Conservation (phyloP, 805 yeast genomes). For the Kluyveromyces nonfermentans region DNA sequence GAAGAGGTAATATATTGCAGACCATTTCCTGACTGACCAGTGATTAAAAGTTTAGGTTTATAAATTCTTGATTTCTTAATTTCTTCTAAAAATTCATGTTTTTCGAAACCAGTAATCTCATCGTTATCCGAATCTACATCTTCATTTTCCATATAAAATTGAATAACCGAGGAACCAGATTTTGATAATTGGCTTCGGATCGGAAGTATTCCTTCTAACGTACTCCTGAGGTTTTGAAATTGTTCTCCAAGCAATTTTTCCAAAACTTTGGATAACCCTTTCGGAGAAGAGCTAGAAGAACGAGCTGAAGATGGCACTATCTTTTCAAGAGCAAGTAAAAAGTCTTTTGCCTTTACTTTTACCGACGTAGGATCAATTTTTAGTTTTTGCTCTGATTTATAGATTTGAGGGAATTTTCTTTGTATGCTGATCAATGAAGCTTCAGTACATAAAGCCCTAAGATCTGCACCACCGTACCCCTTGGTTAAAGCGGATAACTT, state of each 20-base stretch:
- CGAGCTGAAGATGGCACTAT: constrained; percentile 90
- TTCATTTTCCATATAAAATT: constrained; percentile 28
- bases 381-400: constrained; percentile 63
- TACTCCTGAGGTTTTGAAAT: constrained; percentile 36
- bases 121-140: constrained; percentile 20
- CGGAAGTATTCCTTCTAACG: constrained; percentile 55
- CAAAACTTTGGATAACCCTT: constrained; percentile 70
- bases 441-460: constrained; percentile 90
- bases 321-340: constrained; percentile 74
- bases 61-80: constrained; percentile 56
- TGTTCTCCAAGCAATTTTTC: constrained; percentile 51
- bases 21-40: constrained; percentile 74
- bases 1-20: constrained; percentile 82
- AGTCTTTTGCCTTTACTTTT: constrained; percentile 70
- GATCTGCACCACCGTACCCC: constrained; percentile 97
- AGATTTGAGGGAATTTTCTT: constrained; percentile 88
- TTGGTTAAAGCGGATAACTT: constrained; percentile 74
- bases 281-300: constrained; percentile 60
- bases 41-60: constrained; percentile 69
- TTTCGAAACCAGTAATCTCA: constrained; percentile 49
- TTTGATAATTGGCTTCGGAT: constrained; percentile 21
- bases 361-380: constrained; percentile 62
- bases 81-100: constrained; percentile 48
- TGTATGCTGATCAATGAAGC: constrained; percentile 90
- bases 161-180: constrained; percentile 22